phyloP scores from a whole-genome alignment of 768 basidiomycete genomes.

The Boletus rufocinnamomeus region DNA sequence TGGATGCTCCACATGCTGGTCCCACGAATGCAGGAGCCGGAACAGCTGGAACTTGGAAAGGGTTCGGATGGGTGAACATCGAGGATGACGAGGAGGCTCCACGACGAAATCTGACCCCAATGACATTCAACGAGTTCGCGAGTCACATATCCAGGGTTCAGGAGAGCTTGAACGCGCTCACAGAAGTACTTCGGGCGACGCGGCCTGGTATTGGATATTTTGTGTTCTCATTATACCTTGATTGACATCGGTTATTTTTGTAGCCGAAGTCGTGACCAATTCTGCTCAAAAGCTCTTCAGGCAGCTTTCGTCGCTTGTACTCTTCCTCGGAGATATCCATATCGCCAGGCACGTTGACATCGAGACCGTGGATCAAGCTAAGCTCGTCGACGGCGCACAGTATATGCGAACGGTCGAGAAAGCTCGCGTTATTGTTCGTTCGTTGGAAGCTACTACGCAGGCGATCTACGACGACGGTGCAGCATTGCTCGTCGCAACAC shows the following conservation, averaged over 20 bases:
- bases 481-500: slow-evolving; percentile 42
- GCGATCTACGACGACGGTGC: slow-evolving; percentile 52
- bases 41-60: slow-evolving; percentile 52
- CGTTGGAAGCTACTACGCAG: slow-evolving; percentile 50
- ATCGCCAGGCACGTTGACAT: slow-evolving; percentile 55
- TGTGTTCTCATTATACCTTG: not conserved
- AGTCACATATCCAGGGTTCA: slow-evolving; percentile 29
- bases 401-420: slow-evolving; percentile 46
- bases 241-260: slow-evolving; percentile 3
- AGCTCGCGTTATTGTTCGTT: slow-evolving; percentile 48
- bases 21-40: slow-evolving; percentile 51
- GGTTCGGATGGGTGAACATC: slow-evolving; percentile 50
- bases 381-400: slow-evolving; percentile 36
- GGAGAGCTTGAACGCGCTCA: slow-evolving; percentile 28
- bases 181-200: slow-evolving; percentile 21
- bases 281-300: slow-evolving; percentile 38
- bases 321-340: slow-evolving; percentile 49
- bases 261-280: slow-evolving; percentile 26
- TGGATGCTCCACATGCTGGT: slow-evolving; percentile 40
- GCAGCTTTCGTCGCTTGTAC: slow-evolving; percentile 43
- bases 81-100: slow-evolving; percentile 38
- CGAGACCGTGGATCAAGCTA: slow-evolving; percentile 39
- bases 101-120: slow-evolving; percentile 27
- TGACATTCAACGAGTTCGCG: slow-evolving; percentile 39
- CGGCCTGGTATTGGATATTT: slow-evolving; percentile 21